Evolutionary conservation across 306 rosid genomes (phyloP), one percentile per base, ranked within the genome.

Genomic region (Canavalia gladiata): DNA sequence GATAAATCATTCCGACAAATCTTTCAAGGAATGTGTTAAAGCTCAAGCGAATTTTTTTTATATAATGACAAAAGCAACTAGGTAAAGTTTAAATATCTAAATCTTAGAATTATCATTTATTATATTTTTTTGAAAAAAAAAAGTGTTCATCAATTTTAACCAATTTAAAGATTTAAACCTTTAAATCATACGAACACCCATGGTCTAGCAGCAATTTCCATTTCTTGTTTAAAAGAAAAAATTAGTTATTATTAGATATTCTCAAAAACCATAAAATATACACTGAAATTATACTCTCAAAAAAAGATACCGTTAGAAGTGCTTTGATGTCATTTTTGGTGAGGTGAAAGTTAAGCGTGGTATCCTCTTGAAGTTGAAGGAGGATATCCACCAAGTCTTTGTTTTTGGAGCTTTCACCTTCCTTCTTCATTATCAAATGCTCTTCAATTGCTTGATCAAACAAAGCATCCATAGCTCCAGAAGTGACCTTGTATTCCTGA

Each of bases 371-470:
- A 29, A 81, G 31, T 56, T 78, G 57, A 5, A 87, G 86, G 0
- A 84, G 71, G 43, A 82, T 70, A 72, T 82, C 85, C 74, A 82
- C 51, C 0, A 87, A 87, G 46, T 46, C 62, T 59, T 85, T 79
- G 34, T 31, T 79, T 3, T 41, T 46, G 31, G 66, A 52, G 6
- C 31, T 34, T 18, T 65, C 13, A 65, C 18, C 28, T 4, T 42
- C 56, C 33, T 1, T 25, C 46, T 11, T 66, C 67, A 0, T 13
- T 1, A 1, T 9, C 68, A n/a, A 51, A 34, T 63, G 87, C 47
- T 79, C 79, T 8, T 25, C 78, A 49, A 84, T 75, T 6, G 47
- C 63, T 18, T 64, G 4, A 29, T 82, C 85, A 75, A 84, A 73
- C 4, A 82, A 12, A 9, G 72, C 69, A 87, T 87, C 74, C 12